Conservation (phyloP, 192 early-diverging fungal species). For the Pilobolus umbonatus region DNA sequence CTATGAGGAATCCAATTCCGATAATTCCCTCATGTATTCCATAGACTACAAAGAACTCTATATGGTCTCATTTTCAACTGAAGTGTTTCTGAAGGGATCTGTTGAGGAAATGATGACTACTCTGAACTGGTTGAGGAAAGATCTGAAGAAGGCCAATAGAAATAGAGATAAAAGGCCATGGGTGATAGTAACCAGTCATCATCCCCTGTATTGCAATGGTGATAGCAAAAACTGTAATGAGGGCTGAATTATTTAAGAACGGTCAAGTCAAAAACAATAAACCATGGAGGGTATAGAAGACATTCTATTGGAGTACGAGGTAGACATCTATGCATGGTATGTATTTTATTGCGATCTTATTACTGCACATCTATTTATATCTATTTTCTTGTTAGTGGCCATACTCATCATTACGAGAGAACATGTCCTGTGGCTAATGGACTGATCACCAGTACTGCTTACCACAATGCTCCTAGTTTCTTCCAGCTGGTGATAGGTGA, state of each 20-base stretch:
- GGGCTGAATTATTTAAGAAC: conserved; percentile 15
- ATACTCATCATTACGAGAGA: conserved; percentile 33
- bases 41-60: conserved; percentile 31
- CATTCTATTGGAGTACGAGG: conserved; percentile 18
- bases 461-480: conserved; percentile 27
- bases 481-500: conserved; percentile 29
- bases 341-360: neutral
- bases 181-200: conserved; percentile 26
- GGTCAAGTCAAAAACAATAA: neutral
- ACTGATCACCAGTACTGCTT: conserved; percentile 3
- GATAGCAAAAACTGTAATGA: conserved; percentile 10
- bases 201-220: conserved; percentile 24
- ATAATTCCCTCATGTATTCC: conserved; percentile 24
- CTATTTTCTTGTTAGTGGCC: conserved; percentile 13
- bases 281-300: conserved; percentile 11
- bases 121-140: conserved; percentile 28
- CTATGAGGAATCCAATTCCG: conserved; percentile 21
- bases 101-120: conserved; percentile 12
- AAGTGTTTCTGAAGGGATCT: conserved; percentile 24
- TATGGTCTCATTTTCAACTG: conserved; percentile 28
- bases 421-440: conserved; percentile 28
- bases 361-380: neutral
- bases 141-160: conserved; percentile 20
- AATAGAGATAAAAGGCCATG: conserved; percentile 28
- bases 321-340: conserved; percentile 22